Evolutionary conservation across 768 basidiomycete genomes (phyloP).

Genomic region (Macrolepiota albuminosa): DNA sequence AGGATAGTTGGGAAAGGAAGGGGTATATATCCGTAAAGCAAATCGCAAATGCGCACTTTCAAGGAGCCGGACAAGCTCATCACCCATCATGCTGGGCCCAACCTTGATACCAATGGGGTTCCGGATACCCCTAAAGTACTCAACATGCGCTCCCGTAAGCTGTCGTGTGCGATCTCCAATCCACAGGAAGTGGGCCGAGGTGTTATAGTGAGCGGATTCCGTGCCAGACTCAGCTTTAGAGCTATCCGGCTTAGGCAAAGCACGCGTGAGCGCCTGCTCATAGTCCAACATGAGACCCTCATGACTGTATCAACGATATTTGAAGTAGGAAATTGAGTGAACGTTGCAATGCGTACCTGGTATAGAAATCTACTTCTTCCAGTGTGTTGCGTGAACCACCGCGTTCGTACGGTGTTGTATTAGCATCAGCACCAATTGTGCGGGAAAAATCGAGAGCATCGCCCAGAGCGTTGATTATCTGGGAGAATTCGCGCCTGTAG

Average conservation of each 20-base stretch:
- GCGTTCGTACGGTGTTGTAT: slow-evolving; percentile 53
- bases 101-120: slow-evolving; percentile 97
- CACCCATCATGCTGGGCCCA: slow-evolving; percentile 78
- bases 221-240: not conserved
- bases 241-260: slow-evolving; percentile 37
- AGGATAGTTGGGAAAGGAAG: not conserved
- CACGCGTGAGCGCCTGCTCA: slow-evolving; percentile 86
- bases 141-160: slow-evolving; percentile 89
- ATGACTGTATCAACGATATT: slow-evolving; percentile 45
- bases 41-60: slow-evolving; percentile 49
- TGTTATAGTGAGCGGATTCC: slow-evolving; percentile 63
- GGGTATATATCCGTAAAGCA: not conserved
- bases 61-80: slow-evolving; percentile 73
- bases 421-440: slow-evolving; percentile 69
- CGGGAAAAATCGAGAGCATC: slow-evolving; percentile 92
- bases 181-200: slow-evolving; percentile 94
- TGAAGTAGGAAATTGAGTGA: not conserved
- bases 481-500: slow-evolving; percentile 73
- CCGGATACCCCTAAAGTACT: slow-evolving; percentile 88
- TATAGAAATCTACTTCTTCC: slow-evolving; percentile 92
- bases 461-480: slow-evolving; percentile 75
- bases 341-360: slow-evolving; percentile 47
- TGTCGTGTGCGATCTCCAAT: slow-evolving; percentile 95
- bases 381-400: slow-evolving; percentile 69
- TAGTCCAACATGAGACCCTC: slow-evolving; percentile 92